phyloP scores from a whole-genome alignment of 345 rosid species.

The Eucalyptus regnans region DNA sequence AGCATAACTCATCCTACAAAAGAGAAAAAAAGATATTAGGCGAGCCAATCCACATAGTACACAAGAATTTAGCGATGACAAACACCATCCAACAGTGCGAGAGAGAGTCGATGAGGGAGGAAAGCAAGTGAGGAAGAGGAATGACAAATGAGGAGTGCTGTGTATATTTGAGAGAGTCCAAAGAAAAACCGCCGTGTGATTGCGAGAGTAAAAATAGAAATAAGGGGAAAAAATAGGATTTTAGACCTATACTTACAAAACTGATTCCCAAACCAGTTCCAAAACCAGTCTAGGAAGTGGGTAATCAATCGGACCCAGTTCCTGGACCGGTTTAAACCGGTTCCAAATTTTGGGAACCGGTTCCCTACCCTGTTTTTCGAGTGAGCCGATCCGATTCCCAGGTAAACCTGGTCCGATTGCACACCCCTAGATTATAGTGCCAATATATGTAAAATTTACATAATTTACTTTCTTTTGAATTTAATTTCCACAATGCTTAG shows the following conservation, averaged over 20 bases:
- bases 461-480: neutral
- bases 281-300: rapidly evolving
- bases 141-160: rapidly evolving
- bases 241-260: rapidly evolving
- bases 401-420: rapidly evolving
- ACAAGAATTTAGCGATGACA: rapidly evolving
- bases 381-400: rapidly evolving
- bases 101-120: no score
- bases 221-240: rapidly evolving
- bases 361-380: rapidly evolving
- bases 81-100: rapidly evolving
- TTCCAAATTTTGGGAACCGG: no score
- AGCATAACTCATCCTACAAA: no score
- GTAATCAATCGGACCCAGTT: rapidly evolving
- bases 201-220: no score
- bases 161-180: rapidly evolving
- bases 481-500: neutral
- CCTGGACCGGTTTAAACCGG: rapidly evolving
- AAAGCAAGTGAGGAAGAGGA: no score
- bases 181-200: rapidly evolving
- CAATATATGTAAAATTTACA: neutral
- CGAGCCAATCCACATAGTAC: rapidly evolving
- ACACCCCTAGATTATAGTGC: neutral
- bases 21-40: no score
- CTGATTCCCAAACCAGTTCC: no score